phyloP scores from a whole-genome alignment of 2,329 filamentous ascomycete genomes.

The Nigrospora oryzae region DNA sequence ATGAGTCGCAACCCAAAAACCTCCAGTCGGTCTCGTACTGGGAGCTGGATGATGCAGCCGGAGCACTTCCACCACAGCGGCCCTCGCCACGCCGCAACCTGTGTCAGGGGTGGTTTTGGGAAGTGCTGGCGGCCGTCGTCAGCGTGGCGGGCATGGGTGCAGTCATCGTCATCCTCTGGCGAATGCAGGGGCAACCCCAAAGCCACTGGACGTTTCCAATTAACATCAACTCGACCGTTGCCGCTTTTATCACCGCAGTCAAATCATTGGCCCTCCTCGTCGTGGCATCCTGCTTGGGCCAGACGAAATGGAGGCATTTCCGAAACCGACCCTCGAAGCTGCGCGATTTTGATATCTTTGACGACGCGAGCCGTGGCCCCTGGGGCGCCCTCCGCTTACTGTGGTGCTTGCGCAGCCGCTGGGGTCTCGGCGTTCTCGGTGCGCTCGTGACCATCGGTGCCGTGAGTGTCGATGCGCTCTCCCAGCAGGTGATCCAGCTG shows the following conservation, averaged over 20 bases:
- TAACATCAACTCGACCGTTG: conserved; percentile 7
- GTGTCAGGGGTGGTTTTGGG: too few species aligned
- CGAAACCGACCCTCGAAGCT: not conserved
- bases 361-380: conserved; percentile 9
- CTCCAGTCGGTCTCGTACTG: too few species aligned
- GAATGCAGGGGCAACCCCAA: conserved; percentile 3
- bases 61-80: too few species aligned
- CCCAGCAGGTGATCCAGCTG: conserved; percentile 8
- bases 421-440: conserved; percentile 4
- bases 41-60: too few species aligned
- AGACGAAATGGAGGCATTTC: conserved; percentile 11
- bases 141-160: not conserved
- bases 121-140: too few species aligned
- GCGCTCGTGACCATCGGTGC: conserved; percentile 4
- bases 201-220: conserved; percentile 6
- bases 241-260: conserved; percentile 6
- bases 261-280: conserved; percentile 4
- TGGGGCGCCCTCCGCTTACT: conserved; percentile 6
- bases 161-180: not conserved
- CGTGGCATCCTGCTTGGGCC: conserved; percentile 7
- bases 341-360: conserved; percentile 8
- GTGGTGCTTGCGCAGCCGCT: not conserved
- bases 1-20: too few species aligned
- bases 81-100: too few species aligned
- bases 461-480: conserved; percentile 6